A percentile compares a stretch with the other conserved stretches of the same genome.
Conservation (phyloP, 2,329 filamentous ascomycete genomes). For the Penicillium freii region DNA sequence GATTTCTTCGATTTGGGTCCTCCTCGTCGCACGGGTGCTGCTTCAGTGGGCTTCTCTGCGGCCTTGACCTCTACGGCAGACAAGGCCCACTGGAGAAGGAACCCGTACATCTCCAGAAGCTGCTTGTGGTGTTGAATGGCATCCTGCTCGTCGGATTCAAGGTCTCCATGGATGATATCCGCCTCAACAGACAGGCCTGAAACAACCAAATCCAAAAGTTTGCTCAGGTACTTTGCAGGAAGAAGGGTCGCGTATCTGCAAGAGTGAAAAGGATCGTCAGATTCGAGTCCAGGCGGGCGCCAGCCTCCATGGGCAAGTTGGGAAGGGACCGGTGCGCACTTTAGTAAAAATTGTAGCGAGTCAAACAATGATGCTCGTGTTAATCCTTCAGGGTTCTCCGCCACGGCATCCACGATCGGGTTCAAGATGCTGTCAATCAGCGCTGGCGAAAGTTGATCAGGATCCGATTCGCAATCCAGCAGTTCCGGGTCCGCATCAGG, state of each 20-base stretch:
- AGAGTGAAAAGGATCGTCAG: conserved; percentile 59
- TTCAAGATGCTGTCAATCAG: conserved; percentile 85
- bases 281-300: conserved; percentile 50
- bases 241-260: conserved; percentile 79
- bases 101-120: conserved; percentile 89
- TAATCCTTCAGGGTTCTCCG: conserved; percentile 87
- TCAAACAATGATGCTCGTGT: conserved; percentile 77
- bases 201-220: conserved; percentile 85
- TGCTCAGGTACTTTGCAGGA: conserved; percentile 79
- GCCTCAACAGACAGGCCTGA: conserved; percentile 83
- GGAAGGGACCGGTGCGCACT: conserved; percentile 70
- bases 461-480: conserved; percentile 88
- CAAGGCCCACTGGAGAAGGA: conserved; percentile 91
- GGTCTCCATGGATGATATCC: conserved; percentile 78
- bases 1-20: conserved; percentile 74
- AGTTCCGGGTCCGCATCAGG: conserved; percentile 81
- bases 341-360: conserved; percentile 91
- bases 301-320: conserved; percentile 27
- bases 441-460: conserved; percentile 73
- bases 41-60: conserved; percentile 77
- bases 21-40: conserved; percentile 68
- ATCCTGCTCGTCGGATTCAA: conserved; percentile 90
- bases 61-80: conserved; percentile 92
- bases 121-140: conserved; percentile 82
- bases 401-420: conserved; percentile 86